Conservation (phyloP, 164 flowering plant genomes). For the Vitis labrusca region DNA sequence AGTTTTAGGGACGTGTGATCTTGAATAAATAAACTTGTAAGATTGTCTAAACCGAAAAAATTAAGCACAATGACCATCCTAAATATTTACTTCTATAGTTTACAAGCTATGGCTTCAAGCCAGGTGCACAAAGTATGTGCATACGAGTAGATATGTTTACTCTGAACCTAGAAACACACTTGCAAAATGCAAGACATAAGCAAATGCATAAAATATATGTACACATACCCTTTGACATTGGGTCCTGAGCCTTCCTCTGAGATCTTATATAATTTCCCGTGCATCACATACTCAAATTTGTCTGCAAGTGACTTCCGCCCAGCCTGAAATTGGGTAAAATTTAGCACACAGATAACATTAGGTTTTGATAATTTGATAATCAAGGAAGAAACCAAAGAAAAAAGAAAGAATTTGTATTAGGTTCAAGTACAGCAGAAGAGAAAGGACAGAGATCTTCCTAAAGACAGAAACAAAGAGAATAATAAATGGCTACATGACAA, state of each 20-base stretch:
- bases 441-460: no score
- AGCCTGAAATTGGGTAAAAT: slow-evolving; percentile 43
- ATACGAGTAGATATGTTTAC: not conserved
- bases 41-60: no score
- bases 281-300: slow-evolving; percentile 85
- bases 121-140: no score
- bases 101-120: no score
- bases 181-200: not conserved
- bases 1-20: no score
- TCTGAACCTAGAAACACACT: not conserved
- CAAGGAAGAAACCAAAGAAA: not conserved
- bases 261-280: slow-evolving; percentile 80
- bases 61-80: no score
- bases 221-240: slow-evolving; percentile 57
- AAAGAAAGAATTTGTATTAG: no score
- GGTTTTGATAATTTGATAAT: not conserved
- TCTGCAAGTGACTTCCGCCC: slow-evolving; percentile 72
- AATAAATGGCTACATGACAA: no score
- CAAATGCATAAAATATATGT: not conserved
- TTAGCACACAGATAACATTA: not conserved
- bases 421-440: no score
- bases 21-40: no score
- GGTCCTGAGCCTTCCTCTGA: slow-evolving; percentile 56
- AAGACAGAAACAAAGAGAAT: no score
- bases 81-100: no score